Evolutionary conservation across 2,329 filamentous ascomycete genomes (phyloP).

Genomic region (Xylariaceae sp.): DNA sequence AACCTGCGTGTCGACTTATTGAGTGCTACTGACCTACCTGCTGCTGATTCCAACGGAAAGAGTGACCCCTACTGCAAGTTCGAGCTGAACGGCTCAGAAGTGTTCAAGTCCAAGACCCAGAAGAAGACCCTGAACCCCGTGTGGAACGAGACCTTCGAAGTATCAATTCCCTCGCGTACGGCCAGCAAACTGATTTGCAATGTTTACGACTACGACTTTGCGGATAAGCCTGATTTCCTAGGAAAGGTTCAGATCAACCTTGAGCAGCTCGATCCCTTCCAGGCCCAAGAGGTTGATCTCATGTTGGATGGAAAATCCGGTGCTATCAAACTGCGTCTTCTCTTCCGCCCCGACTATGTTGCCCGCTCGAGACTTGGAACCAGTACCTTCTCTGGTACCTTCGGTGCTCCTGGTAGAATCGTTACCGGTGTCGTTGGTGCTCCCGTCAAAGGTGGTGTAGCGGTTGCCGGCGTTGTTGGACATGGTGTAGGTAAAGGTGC

Average conservation of each 20-base stretch:
- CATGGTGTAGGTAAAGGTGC: slow-evolving; percentile 84
- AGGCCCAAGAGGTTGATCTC: slow-evolving; percentile 67
- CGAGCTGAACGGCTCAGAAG: slow-evolving; percentile 77
- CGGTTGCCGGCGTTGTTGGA: slow-evolving; percentile 65
- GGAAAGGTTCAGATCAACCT: slow-evolving; percentile 73
- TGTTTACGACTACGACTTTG: slow-evolving; percentile 95
- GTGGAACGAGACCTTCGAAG: slow-evolving; percentile 96
- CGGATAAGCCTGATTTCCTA: slow-evolving; percentile 87
- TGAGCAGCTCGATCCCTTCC: slow-evolving; percentile 77
- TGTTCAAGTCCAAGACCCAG: slow-evolving; percentile 91
- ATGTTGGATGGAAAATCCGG: slow-evolving; percentile 86
- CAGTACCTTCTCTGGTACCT: slow-evolving; percentile 87
- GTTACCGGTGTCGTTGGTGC: slow-evolving; percentile 75
- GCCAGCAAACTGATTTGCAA: slow-evolving; percentile 76
- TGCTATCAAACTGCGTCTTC: slow-evolving; percentile 69
- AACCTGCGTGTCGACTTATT: slow-evolving; percentile 89
- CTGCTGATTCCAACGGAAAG: slow-evolving; percentile 92
- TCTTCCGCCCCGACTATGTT: slow-evolving; percentile 93
- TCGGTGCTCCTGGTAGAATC: slow-evolving; percentile 80
- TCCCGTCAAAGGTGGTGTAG: slow-evolving; percentile 87
- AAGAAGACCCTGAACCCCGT: slow-evolving; percentile 94
- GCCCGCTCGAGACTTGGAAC: slow-evolving; percentile 81
- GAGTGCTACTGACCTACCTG: slow-evolving; percentile 80
- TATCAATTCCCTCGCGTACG: slow-evolving; percentile 75
- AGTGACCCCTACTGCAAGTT: slow-evolving; percentile 98